Conservation (phyloP, 2,329 filamentous ascomycete genomes). For the Clonostachys rosea region DNA sequence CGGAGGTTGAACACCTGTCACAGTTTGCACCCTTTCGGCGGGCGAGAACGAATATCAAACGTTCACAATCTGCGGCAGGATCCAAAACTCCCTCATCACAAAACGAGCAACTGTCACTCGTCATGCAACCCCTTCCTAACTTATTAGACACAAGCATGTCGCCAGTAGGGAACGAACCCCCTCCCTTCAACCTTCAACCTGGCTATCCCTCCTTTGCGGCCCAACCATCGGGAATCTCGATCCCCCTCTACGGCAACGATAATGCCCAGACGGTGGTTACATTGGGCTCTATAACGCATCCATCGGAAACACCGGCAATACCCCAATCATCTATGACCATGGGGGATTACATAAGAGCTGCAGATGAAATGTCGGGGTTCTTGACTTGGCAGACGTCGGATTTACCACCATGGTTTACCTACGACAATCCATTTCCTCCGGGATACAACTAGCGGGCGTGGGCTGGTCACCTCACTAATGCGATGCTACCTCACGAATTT, state of each 20-base stretch:
- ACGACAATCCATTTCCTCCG: background rate
- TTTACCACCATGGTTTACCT: constrained; percentile 7
- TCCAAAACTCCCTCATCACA: constrained; percentile 4
- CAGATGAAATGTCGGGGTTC: constrained; percentile 14
- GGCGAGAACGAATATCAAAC: constrained; percentile 8
- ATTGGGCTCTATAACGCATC: no score
- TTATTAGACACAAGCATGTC: no score
- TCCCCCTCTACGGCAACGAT: no score
- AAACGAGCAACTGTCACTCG: constrained; percentile 4
- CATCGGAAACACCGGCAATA: constrained; percentile 3
- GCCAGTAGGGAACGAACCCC: no score
- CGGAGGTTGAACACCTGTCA: constrained; percentile 10
- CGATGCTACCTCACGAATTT: no score
- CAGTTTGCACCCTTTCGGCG: constrained; percentile 9
- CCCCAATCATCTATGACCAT: constrained; percentile 2
- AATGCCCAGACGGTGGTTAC: no score
- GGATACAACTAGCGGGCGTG: background rate
- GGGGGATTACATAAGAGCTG: constrained; percentile 14
- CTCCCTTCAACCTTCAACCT: no score
- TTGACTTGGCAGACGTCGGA: constrained; percentile 13
- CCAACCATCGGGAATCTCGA: no score
- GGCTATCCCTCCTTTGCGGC: no score
- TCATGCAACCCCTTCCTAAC: background rate
- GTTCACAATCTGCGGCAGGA: constrained; percentile 4
- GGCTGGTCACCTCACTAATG: no score